Evolutionary conservation across 1,139 yeast genomes (phyloP).

Genomic region (Lodderomyces jiufengensis): DNA sequence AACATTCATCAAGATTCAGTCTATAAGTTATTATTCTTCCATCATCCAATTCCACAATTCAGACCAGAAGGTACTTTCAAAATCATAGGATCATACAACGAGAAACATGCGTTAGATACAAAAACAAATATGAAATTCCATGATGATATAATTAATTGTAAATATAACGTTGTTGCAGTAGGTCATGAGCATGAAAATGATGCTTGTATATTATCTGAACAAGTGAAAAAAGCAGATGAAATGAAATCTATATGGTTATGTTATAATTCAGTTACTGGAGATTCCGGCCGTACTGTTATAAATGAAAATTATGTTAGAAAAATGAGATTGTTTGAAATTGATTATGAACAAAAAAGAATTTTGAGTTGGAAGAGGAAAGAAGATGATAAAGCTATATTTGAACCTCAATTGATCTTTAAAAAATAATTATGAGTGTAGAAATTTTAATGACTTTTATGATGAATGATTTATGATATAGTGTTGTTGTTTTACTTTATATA

Average conservation of each 20-base stretch:
- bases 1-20: slow-evolving; percentile 4
- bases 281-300: slow-evolving; percentile 30
- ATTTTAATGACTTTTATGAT: too few species aligned
- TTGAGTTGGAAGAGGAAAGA: slow-evolving; percentile 41
- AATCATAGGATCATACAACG: slow-evolving; percentile 47
- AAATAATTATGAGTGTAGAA: neutral
- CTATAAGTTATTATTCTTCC: slow-evolving; percentile 44
- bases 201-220: slow-evolving; percentile 39
- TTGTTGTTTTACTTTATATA: too few species aligned
- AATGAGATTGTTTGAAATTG: slow-evolving; percentile 35
- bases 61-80: slow-evolving; percentile 48
- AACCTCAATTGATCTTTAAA: slow-evolving; percentile 31
- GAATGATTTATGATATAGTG: too few species aligned
- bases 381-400: slow-evolving; percentile 25
- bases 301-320: slow-evolving; percentile 27
- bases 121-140: slow-evolving; percentile 31
- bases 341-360: slow-evolving; percentile 23
- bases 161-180: slow-evolving; percentile 45
- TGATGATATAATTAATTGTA: slow-evolving; percentile 35
- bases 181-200: slow-evolving; percentile 58
- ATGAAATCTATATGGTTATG: slow-evolving; percentile 35
- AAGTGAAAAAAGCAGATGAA: neutral
- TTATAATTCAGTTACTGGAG: slow-evolving; percentile 39
- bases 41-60: slow-evolving; percentile 50
- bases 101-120: slow-evolving; percentile 38